phyloP scores from a whole-genome alignment of 192 early-diverging fungal species.

The Phlyctochytrium planicorne region DNA sequence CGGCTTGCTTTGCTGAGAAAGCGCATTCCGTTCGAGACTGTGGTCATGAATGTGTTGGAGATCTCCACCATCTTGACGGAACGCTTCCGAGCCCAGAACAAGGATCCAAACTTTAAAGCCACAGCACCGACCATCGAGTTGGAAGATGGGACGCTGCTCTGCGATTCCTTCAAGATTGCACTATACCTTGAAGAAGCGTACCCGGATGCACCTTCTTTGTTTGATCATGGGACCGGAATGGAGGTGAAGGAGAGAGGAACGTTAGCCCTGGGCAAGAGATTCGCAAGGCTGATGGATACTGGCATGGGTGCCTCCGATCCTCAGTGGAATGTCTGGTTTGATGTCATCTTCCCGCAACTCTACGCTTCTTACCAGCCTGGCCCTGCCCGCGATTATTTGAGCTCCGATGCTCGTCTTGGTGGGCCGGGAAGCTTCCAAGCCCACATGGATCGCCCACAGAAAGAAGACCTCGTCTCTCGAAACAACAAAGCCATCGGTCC shows the following conservation, averaged over 20 bases:
- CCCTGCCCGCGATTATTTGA: slow-evolving; percentile 25
- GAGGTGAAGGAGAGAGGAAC: neutral
- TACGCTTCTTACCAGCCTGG: slow-evolving; percentile 1
- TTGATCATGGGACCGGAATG: slow-evolving; percentile 23
- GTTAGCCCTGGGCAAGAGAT: slow-evolving; percentile 17
- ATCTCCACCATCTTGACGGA: no score
- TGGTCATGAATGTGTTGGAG: no score
- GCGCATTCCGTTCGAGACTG: no score
- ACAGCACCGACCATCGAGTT: slow-evolving; percentile 29
- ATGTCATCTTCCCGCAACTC: slow-evolving; percentile 16
- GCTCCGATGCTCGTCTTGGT: slow-evolving; percentile 22
- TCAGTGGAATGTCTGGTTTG: slow-evolving; percentile 37
- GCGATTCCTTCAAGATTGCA: slow-evolving; percentile 57
- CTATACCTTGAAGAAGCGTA: slow-evolving; percentile 57
- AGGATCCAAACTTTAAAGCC: no score
- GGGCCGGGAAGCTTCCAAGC: slow-evolving; percentile 2
- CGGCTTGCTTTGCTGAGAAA: no score
- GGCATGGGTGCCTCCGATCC: slow-evolving; percentile 31
- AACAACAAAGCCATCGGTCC: slow-evolving; percentile 24
- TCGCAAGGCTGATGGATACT: slow-evolving; percentile 21
- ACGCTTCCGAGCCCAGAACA: no score
- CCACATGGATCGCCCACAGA: neutral
- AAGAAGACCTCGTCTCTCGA: slow-evolving; percentile 17
- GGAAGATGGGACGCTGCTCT: slow-evolving; percentile 22
- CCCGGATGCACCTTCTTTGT: slow-evolving; percentile 45